A percentile compares a stretch with the other conserved stretches of the same genome.
Evolutionary conservation across 2,329 filamentous ascomycete genomes (phyloP).

Genomic region (Neonectria punicea): DNA sequence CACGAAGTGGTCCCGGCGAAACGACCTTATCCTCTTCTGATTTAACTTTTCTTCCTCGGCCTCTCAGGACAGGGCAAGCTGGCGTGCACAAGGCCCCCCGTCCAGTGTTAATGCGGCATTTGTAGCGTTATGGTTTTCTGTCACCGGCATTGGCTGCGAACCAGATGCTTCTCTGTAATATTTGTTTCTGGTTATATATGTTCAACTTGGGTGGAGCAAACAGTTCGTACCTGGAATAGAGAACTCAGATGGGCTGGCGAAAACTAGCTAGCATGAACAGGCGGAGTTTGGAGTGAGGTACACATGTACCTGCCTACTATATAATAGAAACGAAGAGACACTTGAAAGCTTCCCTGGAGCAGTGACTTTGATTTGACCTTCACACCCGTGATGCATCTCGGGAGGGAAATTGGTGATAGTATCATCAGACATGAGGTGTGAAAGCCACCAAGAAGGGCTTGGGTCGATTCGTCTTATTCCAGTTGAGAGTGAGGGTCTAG

Average conservation of each 20-base stretch:
- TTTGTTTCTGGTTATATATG: slow-evolving; percentile 45
- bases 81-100: slow-evolving; percentile 3
- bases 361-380: neutral
- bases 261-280: slow-evolving; percentile 22
- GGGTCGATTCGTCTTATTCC: no score
- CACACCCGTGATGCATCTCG: neutral
- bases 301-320: slow-evolving; percentile 17
- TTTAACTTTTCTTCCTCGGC: slow-evolving; percentile 22
- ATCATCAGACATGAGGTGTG: neutral
- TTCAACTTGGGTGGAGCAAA: slow-evolving; percentile 28
- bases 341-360: neutral
- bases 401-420: neutral
- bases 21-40: slow-evolving; percentile 9
- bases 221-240: slow-evolving; percentile 30
- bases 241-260: slow-evolving; percentile 23
- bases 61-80: slow-evolving; percentile 14
- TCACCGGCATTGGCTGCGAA: slow-evolving; percentile 31
- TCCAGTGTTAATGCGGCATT: slow-evolving; percentile 31
- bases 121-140: slow-evolving; percentile 34
- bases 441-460: no score
- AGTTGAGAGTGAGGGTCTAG: neutral
- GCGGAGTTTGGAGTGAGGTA: slow-evolving; percentile 33
- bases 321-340: slow-evolving; percentile 24
- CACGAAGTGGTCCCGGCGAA: slow-evolving; percentile 13
- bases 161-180: slow-evolving; percentile 43